Percentiles rank a stretch among this genome's conserved stretches.
Conservation (phyloP, 2,329 filamentous ascomycete species). For the Diaporthe batatas region DNA sequence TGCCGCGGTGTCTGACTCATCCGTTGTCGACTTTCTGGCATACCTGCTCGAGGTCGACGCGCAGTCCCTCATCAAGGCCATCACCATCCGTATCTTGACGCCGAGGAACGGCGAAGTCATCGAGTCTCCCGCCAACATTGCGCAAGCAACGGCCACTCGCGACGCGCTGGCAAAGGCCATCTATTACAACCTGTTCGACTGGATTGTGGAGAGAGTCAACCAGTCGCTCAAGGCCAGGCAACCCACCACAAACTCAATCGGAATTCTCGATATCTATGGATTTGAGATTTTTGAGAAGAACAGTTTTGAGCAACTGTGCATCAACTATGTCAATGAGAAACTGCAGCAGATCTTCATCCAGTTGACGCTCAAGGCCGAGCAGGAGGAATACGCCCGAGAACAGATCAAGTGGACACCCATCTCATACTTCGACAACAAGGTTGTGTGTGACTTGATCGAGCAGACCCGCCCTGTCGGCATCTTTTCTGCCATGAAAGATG, state of each 20-base stretch:
- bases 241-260: constrained; percentile 84
- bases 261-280: constrained; percentile 98
- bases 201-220: constrained; percentile 96
- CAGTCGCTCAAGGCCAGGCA: constrained; percentile 85
- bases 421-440: constrained; percentile 99
- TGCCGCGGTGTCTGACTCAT: constrained; percentile 87
- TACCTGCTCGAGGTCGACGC: constrained; percentile 92
- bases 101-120: constrained; percentile 76
- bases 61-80: constrained; percentile 83
- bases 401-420: constrained; percentile 99
- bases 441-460: constrained; percentile 97
- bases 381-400: constrained; percentile 96
- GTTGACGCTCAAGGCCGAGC: constrained; percentile 93
- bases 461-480: constrained; percentile 90
- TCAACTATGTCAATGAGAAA: constrained; percentile 99
- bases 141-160: constrained; percentile 87
- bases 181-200: constrained; percentile 97
- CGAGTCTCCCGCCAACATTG: constrained; percentile 84
- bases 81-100: constrained; percentile 89
- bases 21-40: constrained; percentile 93
- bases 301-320: constrained; percentile 98
- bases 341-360: constrained; percentile 99
- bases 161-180: constrained; percentile 96
- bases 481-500: constrained; percentile 96
- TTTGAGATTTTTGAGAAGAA: constrained; percentile 99